Conservation (phyloP, 2,329 filamentous ascomycete species). For the Chaetomium sp. region DNA sequence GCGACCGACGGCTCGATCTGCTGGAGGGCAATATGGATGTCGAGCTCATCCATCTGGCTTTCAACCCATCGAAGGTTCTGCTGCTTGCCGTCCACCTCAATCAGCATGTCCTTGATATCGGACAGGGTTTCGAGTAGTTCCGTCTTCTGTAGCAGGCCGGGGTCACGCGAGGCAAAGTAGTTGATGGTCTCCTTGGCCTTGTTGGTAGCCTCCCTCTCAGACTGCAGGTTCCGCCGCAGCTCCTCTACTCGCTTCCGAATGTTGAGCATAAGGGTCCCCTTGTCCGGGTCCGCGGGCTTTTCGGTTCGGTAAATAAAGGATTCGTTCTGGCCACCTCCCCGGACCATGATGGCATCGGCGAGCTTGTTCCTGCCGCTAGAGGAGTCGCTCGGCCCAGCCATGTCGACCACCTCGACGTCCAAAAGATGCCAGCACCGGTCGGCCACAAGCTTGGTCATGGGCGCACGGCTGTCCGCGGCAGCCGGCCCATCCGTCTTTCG, state of each 20-base stretch:
- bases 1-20: conserved; percentile 82
- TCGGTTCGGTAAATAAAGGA: conserved; percentile 94
- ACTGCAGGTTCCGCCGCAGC: conserved; percentile 79
- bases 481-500: conserved; percentile 72
- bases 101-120: conserved; percentile 81
- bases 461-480: conserved; percentile 50
- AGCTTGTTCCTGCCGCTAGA: conserved; percentile 63
- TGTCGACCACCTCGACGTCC: conserved; percentile 90
- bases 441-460: conserved; percentile 78
- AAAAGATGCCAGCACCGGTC: conserved; percentile 93
- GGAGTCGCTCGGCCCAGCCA: conserved; percentile 67
- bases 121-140: conserved; percentile 79
- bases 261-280: conserved; percentile 78
- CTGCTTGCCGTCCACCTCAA: conserved; percentile 95
- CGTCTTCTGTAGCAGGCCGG: conserved; percentile 74
- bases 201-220: conserved; percentile 84
- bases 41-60: conserved; percentile 89
- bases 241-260: conserved; percentile 94
- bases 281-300: conserved; percentile 76
- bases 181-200: conserved; percentile 83
- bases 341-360: conserved; percentile 85
- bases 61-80: conserved; percentile 97
- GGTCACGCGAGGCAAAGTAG: conserved; percentile 79
- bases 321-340: conserved; percentile 75
- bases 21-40: conserved; percentile 93